Conservation (phyloP, 176 grass and related monocot genomes). For the Aegilops bicornis region DNA sequence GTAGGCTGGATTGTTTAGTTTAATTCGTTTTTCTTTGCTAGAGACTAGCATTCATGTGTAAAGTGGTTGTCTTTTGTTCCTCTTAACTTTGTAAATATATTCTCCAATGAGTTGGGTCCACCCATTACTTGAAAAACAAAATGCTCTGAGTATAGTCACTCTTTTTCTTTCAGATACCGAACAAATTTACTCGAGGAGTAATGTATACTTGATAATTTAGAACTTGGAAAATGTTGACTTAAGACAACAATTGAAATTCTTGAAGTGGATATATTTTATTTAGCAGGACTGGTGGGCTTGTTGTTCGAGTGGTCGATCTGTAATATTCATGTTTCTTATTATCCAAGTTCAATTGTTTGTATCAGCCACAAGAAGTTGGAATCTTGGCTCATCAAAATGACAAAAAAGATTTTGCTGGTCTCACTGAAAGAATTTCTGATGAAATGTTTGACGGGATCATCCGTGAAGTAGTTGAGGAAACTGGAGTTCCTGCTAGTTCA, state of each 20-base stretch:
- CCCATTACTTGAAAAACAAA: background rate
- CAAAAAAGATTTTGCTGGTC: slow-evolving; percentile 18
- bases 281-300: background rate
- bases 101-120: background rate
- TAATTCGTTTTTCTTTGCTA: background rate
- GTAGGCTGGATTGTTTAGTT: background rate
- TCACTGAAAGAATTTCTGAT: slow-evolving; percentile 55
- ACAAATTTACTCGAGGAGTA: background rate
- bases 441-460: slow-evolving; percentile 96
- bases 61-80: background rate
- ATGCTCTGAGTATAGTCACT: background rate
- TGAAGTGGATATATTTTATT: background rate
- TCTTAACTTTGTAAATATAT: background rate
- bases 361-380: slow-evolving; percentile 88
- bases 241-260: background rate
- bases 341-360: slow-evolving; percentile 31
- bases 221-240: background rate
- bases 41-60: background rate
- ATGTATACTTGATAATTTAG: background rate
- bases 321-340: background rate
- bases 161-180: background rate
- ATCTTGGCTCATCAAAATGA: slow-evolving; percentile 62
- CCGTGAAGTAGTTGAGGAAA: slow-evolving; percentile 97
- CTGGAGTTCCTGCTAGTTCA: slow-evolving; percentile 75
- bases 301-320: background rate